Percentiles rank a stretch among this genome's conserved stretches.
Conservation (phyloP, 164 flowering plant species). For the Stephania cephalantha region DNA sequence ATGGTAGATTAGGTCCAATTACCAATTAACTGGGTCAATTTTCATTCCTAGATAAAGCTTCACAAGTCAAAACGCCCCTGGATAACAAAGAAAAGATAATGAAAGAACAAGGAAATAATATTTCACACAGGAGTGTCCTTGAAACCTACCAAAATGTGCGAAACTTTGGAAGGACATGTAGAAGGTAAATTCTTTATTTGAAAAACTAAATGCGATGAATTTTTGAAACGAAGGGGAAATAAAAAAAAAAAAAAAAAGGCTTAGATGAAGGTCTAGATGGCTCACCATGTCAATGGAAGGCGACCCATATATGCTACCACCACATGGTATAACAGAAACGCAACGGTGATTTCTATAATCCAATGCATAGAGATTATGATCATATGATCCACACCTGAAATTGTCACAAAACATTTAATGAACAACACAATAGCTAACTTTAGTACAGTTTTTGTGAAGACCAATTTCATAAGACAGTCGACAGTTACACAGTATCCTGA, state of each 20-base stretch:
- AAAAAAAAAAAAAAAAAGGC: background rate
- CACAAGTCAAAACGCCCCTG: no score
- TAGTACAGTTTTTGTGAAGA: no score
- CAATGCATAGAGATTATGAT: conserved; percentile 77
- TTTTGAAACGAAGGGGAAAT: background rate
- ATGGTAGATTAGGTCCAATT: no score
- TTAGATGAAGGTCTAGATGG: conserved; percentile 8
- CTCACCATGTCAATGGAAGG: conserved; percentile 75
- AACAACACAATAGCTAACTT: background rate
- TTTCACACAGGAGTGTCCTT: background rate
- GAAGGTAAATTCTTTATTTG: background rate
- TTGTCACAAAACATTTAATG: background rate
- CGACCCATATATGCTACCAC: conserved; percentile 85
- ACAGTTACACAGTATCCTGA: no score
- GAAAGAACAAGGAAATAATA: no score
- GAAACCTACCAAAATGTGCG: background rate
- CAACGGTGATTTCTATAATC: conserved; percentile 61
- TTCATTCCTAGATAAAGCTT: no score
- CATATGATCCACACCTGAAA: conserved; percentile 92
- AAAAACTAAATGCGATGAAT: background rate
- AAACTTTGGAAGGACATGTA: background rate
- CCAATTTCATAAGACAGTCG: no score
- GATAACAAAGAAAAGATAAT: no score
- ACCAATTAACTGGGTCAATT: no score
- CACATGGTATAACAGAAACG: conserved; percentile 58